Conservation (phyloP, 192 early-diverging fungal species). For the Dispira parvispora region DNA sequence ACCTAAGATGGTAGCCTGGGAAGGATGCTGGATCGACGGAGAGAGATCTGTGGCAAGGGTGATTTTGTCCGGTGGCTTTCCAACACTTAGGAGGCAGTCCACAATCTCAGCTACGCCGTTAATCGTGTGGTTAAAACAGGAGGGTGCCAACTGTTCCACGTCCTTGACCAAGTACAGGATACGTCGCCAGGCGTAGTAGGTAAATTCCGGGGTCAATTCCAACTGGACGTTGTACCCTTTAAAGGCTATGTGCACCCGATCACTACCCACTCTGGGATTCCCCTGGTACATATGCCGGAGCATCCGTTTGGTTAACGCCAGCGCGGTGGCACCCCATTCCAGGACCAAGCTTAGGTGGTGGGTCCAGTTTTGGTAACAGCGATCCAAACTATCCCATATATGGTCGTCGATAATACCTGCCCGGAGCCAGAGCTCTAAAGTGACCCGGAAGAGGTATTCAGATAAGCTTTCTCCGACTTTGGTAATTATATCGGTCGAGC, state of each 20-base stretch:
- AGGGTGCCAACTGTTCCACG: conserved; percentile 29
- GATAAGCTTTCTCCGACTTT: conserved; percentile 65
- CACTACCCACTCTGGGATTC: conserved; percentile 36
- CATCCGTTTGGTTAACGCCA: conserved; percentile 53
- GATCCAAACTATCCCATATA: conserved; percentile 68
- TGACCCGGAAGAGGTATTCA: conserved; percentile 48
- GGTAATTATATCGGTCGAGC: conserved; percentile 5
- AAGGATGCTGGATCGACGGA: conserved; percentile 19
- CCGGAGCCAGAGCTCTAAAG: conserved; percentile 56
- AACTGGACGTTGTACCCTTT: conserved; percentile 35
- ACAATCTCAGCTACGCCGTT: conserved; percentile 37
- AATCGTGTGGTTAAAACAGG: conserved; percentile 32
- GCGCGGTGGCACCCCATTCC: conserved; percentile 55
- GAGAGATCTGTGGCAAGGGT: not conserved
- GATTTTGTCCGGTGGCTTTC: conserved; percentile 12
- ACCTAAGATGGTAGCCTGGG: conserved; percentile 61
- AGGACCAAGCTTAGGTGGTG: conserved; percentile 50
- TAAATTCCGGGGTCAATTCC: conserved; percentile 46
- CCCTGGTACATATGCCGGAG: conserved; percentile 45
- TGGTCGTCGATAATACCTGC: conserved; percentile 43
- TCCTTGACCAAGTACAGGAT: conserved; percentile 38
- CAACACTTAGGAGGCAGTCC: conserved; percentile 19
- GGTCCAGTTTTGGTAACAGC: conserved; percentile 48
- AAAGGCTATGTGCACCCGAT: conserved; percentile 33
- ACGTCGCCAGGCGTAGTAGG: conserved; percentile 56